Evolutionary conservation across 768 basidiomycete genomes (phyloP).

Genomic region (Xerocomellus chrysenteron): DNA sequence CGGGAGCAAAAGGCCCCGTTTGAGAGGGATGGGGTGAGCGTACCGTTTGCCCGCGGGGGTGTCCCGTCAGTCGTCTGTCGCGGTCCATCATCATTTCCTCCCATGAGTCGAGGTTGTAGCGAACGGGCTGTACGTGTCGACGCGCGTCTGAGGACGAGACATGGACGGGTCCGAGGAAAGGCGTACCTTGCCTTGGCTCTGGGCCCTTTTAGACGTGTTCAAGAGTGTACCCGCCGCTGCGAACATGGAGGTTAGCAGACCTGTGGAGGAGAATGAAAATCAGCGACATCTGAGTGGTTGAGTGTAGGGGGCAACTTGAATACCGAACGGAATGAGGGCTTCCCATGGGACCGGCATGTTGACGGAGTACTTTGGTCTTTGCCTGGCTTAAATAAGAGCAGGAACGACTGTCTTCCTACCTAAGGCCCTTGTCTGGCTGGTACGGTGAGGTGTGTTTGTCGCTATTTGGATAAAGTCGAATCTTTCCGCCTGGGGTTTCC

Average conservation of each 20-base stretch:
- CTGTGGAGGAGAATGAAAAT: conserved; percentile 38
- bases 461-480: conserved; percentile 14
- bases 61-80: conserved; percentile 85
- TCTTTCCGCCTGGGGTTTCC: background rate
- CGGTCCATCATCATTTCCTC: conserved; percentile 96
- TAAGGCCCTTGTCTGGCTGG: background rate
- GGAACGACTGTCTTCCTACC: too few species aligned
- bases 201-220: conserved; percentile 70
- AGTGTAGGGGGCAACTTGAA: background rate
- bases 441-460: conserved; percentile 17
- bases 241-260: conserved; percentile 84
- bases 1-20: background rate
- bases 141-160: background rate
- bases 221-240: conserved; percentile 87
- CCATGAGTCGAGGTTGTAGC: conserved; percentile 87
- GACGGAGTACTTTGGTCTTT: background rate
- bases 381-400: too few species aligned
- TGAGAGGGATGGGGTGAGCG: conserved; percentile 29
- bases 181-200: conserved; percentile 88
- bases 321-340: conserved; percentile 94
- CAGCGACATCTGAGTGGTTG: background rate
- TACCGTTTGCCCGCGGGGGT: conserved; percentile 82
- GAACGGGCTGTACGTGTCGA: conserved; percentile 57
- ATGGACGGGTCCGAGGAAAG: background rate
- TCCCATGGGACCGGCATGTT: conserved; percentile 97